phyloP scores from a whole-genome alignment of 1,284 basidiomycete genomes.

The Ustilago trichophora region DNA sequence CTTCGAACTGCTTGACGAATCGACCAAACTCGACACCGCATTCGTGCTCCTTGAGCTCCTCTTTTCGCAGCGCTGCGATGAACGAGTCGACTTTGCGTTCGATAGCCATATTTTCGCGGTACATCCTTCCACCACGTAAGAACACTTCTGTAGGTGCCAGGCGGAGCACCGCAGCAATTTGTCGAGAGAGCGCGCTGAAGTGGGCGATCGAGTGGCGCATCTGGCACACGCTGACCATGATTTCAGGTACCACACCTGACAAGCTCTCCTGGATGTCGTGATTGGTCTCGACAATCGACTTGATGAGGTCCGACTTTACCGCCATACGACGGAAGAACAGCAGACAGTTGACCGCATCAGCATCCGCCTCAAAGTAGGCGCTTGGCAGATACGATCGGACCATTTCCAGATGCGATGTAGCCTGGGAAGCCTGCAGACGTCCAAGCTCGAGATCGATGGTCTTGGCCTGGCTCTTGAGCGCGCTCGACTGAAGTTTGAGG shows the following conservation, averaged over 20 bases:
- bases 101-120: constrained; percentile 79
- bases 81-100: constrained; percentile 92
- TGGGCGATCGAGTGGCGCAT: constrained; percentile 63
- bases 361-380: constrained; percentile 57
- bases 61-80: constrained; percentile 80
- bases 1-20: constrained; percentile 58
- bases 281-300: constrained; percentile 53
- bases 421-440: constrained; percentile 54
- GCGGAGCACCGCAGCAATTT: constrained; percentile 59
- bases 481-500: constrained; percentile 60
- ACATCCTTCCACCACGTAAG: constrained; percentile 76
- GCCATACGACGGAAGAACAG: constrained; percentile 64
- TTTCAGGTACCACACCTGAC: constrained; percentile 50
- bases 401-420: constrained; percentile 56
- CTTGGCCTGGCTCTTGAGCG: constrained; percentile 63
- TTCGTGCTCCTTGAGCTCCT: constrained; percentile 90
- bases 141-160: constrained; percentile 56
- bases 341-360: constrained; percentile 55
- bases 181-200: constrained; percentile 56
- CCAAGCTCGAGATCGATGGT: constrained; percentile 59
- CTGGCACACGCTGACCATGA: constrained; percentile 56
- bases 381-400: constrained; percentile 56
- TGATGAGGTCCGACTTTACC: constrained; percentile 58
- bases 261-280: constrained; percentile 58
- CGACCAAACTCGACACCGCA: constrained; percentile 87